Evolutionary conservation across 1,284 basidiomycete genomes (phyloP), one percentile per base, ranked within the genome.

Genomic region (Ganoderma sinense): DNA sequence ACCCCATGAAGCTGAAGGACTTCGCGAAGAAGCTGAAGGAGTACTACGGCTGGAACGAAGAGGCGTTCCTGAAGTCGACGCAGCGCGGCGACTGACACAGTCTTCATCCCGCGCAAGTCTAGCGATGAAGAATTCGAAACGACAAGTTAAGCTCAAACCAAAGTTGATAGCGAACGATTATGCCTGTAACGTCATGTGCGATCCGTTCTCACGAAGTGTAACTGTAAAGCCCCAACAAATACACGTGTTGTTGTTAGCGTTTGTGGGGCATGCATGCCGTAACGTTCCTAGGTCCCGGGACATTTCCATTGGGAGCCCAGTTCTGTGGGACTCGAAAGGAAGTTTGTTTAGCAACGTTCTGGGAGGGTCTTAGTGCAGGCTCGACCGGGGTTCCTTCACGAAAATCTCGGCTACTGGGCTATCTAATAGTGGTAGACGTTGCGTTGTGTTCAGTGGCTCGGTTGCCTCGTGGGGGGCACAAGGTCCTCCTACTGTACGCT

Each of bases 1-100:
- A 86, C 5, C 86, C 87, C 3, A 71, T 83, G 62, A 84, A 80
- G 74, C 75, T 94, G 51, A 86, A 85, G 69, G 80, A 84, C 4
- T 89, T 86, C 72, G 84, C 90, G 29, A 89, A 88, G 80, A 87
- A 84, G 69, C 77, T 94, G 70, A 89, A 87, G 77, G 78, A 81
- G 1, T 84, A 84, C 64, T 94, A 94, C 71, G 93, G 91, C 2
- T 94, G 93, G 92, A 85, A 83, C 45, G 87, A 88, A 70, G 87
- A 89, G 56, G 88, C 91, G 72, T 86, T 94, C 74, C 65, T 80
- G 62, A 75, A 71, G 60, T 67, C 69, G 14, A 71, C 69, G 1
- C 70, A 71, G 39, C 59, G 58, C 8, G 33, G 23, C 13, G 39
- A 61, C 23, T 61, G 39, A 61, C 20, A 8, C 31, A n/a, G n/a